phyloP scores from a whole-genome alignment of 2,329 filamentous ascomycete genomes.

The Dactylellina drechsleri region DNA sequence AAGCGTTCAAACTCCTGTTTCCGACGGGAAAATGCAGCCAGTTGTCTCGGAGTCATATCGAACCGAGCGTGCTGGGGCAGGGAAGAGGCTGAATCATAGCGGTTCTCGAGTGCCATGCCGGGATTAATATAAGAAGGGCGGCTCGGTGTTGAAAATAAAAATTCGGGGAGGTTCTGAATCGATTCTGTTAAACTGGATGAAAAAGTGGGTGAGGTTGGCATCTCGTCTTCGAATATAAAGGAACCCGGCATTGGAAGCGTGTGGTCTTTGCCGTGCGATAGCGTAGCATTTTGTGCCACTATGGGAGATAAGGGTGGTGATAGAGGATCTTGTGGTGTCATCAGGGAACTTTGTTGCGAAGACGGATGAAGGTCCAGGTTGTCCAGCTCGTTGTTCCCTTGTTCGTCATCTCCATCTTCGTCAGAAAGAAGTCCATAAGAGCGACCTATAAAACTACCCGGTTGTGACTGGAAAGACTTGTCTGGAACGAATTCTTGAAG shows the following conservation, averaged over 20 bases:
- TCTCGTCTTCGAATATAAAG: conserved; percentile 51
- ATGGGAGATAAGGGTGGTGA: conserved; percentile 45
- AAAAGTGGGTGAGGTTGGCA: conserved; percentile 37
- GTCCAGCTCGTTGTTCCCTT: neutral
- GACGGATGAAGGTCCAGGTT: conserved; percentile 2
- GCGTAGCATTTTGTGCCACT: neutral
- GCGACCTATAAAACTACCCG: conserved; percentile 34
- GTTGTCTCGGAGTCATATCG: conserved; percentile 49
- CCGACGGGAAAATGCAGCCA: conserved; percentile 41
- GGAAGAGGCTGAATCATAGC: conserved; percentile 37
- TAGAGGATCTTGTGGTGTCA: conserved; percentile 33
- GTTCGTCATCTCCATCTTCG: conserved; percentile 43
- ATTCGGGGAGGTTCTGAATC: conserved; percentile 34
- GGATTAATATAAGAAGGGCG: conserved; percentile 47
- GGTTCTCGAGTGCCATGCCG: conserved; percentile 34
- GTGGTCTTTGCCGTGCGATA: neutral
- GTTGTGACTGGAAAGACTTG: conserved; percentile 7
- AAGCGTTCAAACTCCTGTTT: conserved; percentile 44
- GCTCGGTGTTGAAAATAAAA: conserved; percentile 38
- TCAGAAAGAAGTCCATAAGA: conserved; percentile 49
- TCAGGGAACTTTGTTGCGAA: conserved; percentile 25
- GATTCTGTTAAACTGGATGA: conserved; percentile 43
- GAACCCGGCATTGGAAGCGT: conserved; percentile 43
- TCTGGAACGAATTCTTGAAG: neutral
- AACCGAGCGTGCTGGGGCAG: conserved; percentile 39